phyloP scores from a whole-genome alignment of 495 filamentous ascomycete genomes.

The Trichoderma orchidacearum region DNA sequence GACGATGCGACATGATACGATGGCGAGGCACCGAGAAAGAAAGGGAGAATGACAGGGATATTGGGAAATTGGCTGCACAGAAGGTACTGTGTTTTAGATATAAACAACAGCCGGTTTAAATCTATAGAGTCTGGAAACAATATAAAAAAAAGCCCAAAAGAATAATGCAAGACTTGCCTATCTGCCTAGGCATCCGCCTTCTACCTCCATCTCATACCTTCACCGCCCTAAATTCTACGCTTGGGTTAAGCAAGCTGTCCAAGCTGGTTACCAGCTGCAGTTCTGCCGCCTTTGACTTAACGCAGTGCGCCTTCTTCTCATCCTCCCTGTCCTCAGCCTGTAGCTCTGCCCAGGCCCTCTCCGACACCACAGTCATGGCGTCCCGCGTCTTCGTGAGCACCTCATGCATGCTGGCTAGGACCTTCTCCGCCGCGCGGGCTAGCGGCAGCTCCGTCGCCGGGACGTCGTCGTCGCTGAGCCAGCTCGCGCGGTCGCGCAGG shows the following conservation, averaged over 20 bases:
- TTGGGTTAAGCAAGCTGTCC: slow-evolving; percentile 47
- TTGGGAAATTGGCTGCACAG: too few relatives aligned
- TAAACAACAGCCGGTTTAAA: too few relatives aligned
- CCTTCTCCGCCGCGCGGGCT: slow-evolving; percentile 69
- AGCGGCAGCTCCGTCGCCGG: slow-evolving; percentile 60
- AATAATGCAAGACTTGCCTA: too few relatives aligned
- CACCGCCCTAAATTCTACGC: slow-evolving; percentile 41
- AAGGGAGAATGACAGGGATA: too few relatives aligned
- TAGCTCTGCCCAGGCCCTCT: slow-evolving; percentile 12
- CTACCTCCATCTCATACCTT: slow-evolving; percentile 19
- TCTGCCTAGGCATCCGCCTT: too few relatives aligned
- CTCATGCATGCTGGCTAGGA: slow-evolving; percentile 84
- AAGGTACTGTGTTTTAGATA: too few relatives aligned
- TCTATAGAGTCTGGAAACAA: too few relatives aligned
- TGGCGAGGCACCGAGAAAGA: background rate
- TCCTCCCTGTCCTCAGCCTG: slow-evolving; percentile 23
- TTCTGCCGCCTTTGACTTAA: slow-evolving; percentile 64
- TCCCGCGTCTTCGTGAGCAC: slow-evolving; percentile 66
- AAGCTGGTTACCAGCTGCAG: slow-evolving; percentile 64
- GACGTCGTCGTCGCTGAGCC: slow-evolving; percentile 57
- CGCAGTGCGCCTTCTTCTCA: slow-evolving; percentile 51
- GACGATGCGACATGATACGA: background rate
- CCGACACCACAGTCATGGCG: slow-evolving; percentile 31
- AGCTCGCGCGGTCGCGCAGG: slow-evolving; percentile 39
- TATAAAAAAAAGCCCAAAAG: too few relatives aligned